A percentile compares a stretch with the other conserved stretches of the same genome.
These are phyloP conservation scores for Pythium insidiosum DNA, from an alignment of 352 stramenopile genomes.

Conservation along the genomic window DNA sequence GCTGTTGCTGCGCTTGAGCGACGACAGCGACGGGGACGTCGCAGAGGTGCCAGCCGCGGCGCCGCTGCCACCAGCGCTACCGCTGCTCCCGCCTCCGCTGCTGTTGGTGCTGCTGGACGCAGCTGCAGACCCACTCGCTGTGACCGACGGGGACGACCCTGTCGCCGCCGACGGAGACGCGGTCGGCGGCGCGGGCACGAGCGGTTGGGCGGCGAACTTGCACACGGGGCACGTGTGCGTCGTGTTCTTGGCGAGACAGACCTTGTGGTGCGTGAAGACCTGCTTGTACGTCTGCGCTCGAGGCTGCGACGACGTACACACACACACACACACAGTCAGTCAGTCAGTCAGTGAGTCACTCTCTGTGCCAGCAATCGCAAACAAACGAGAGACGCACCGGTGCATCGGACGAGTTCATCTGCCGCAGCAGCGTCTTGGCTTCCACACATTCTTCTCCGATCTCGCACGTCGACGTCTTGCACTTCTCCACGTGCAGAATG, in stretches of 20 bases:
- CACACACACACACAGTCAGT: too few relatives aligned
- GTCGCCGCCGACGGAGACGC: too few relatives aligned
- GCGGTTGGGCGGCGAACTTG: conserved; percentile 65
- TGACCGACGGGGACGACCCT: too few relatives aligned
- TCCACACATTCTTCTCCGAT: conserved; percentile 73
- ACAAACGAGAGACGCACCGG: too few relatives aligned
- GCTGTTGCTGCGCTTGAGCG: conserved; percentile 50
- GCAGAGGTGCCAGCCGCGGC: not conserved
- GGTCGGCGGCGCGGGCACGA: conserved; percentile 9
- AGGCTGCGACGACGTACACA: too few relatives aligned
- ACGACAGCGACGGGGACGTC: conserved; percentile 27
- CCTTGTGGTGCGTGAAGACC: conserved; percentile 78
- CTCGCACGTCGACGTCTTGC: conserved; percentile 41
- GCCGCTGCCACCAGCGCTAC: too few relatives aligned
- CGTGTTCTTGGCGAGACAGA: conserved; percentile 72
- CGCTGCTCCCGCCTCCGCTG: too few relatives aligned
- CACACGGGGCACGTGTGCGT: conserved; percentile 79
- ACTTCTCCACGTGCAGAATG: conserved; percentile 83
- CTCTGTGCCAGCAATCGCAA: too few relatives aligned
- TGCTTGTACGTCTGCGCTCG: conserved; percentile 85
- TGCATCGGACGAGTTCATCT: conserved; percentile 62
- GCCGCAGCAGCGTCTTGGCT: conserved; percentile 62
- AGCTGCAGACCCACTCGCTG: too few relatives aligned
- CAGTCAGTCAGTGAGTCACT: too few relatives aligned
- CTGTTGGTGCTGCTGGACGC: too few relatives aligned